Conservation (phyloP, 75 land plant genomes). For the Cunninghamia lanceolata region DNA sequence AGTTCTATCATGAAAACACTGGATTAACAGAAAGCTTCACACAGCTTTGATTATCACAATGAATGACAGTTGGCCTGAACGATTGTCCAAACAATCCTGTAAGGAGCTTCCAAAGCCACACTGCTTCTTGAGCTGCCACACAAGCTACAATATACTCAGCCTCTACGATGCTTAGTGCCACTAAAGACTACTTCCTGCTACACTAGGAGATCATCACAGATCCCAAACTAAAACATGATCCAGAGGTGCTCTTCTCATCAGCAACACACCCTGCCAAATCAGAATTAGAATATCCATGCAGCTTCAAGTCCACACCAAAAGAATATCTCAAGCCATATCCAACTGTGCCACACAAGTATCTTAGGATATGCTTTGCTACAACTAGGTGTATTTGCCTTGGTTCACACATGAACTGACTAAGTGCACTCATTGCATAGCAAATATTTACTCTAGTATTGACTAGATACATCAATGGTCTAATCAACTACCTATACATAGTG, state of each 20-base stretch:
- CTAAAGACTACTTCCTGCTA: neutral
- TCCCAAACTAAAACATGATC: neutral
- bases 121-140: neutral
- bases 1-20: conserved; percentile 10
- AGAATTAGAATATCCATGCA: neutral
- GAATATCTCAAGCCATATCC: too few species aligned
- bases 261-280: neutral
- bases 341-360: too few species aligned
- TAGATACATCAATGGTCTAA: too few species aligned
- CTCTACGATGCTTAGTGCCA: neutral
- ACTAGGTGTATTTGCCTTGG: too few species aligned
- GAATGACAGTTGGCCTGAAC: too few species aligned
- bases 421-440: too few species aligned
- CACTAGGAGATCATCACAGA: neutral
- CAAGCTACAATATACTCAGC: neutral
- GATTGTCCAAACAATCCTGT: too few species aligned
- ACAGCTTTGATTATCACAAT: too few species aligned
- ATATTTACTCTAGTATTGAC: too few species aligned
- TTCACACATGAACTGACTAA: too few species aligned
- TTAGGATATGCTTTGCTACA: too few species aligned
- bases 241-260: neutral
- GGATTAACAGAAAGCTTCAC: conserved; percentile 2
- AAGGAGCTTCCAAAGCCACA: conserved; percentile 11
- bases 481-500: neutral
- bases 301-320: neutral